A percentile compares a stretch with the other conserved stretches of the same genome.
phyloP scores from a whole-genome alignment of 306 rosid species.

The Mimosa bimucronata region DNA sequence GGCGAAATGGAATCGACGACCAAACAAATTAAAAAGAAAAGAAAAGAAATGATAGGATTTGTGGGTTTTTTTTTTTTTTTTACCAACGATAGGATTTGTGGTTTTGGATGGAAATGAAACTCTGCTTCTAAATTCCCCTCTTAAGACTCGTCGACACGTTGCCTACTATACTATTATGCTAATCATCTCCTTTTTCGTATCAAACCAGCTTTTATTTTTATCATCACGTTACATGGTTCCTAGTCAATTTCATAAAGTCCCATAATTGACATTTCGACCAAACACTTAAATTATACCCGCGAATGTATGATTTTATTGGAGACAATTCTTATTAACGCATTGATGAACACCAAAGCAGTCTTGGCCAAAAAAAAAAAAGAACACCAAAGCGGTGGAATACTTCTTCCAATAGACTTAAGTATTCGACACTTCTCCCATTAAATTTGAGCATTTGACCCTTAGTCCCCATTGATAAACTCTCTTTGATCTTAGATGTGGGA shows the following conservation, averaged over 20 bases:
- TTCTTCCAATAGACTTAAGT: too few species aligned
- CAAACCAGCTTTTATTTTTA: background rate
- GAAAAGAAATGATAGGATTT: background rate
- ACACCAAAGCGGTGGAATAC: too few species aligned
- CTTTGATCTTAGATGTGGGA: too few species aligned
- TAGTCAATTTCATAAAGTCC: background rate
- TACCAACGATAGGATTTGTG: background rate
- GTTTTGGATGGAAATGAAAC: conserved; percentile 13
- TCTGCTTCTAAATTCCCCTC: background rate
- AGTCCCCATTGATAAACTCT: too few species aligned
- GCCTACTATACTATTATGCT: background rate
- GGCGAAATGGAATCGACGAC: conserved; percentile 37
- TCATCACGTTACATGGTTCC: background rate
- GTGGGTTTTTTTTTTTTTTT: too few species aligned
- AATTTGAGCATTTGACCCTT: too few species aligned
- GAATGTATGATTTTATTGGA: too few species aligned
- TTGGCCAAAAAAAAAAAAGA: too few species aligned
- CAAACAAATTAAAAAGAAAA: background rate
- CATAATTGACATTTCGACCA: background rate
- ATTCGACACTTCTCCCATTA: too few species aligned
- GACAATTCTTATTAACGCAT: too few species aligned
- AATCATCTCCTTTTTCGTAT: background rate
- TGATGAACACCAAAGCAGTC: too few species aligned
- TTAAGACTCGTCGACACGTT: background rate
- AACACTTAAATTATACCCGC: too few species aligned